Evolutionary conservation across 768 basidiomycete genomes (phyloP).

Genomic region (Roridomyces roridus): DNA sequence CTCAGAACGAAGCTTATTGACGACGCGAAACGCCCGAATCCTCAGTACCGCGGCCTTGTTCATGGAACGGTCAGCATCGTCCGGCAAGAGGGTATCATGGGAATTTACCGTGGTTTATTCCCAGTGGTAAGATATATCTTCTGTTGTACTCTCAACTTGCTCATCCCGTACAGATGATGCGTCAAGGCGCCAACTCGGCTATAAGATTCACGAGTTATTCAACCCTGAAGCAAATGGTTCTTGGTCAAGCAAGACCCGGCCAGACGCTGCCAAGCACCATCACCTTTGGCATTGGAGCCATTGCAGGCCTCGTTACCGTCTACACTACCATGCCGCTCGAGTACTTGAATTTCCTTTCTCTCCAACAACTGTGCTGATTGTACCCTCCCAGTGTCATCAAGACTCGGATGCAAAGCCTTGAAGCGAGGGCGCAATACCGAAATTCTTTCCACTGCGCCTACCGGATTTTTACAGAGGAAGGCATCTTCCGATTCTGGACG

Average conservation of each 20-base stretch:
- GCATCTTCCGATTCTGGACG: slow-evolving; percentile 92
- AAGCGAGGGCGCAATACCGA: slow-evolving; percentile 81
- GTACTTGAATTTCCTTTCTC: slow-evolving; percentile 43
- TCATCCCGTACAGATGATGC: slow-evolving; percentile 74
- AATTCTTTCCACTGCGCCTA: slow-evolving; percentile 98
- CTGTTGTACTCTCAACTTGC: neutral
- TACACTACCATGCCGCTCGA: slow-evolving; percentile 89
- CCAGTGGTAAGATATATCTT: slow-evolving; percentile 76
- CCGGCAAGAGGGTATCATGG: slow-evolving; percentile 81
- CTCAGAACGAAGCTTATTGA: slow-evolving; percentile 95
- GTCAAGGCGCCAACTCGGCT: slow-evolving; percentile 97
- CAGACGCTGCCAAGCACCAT: slow-evolving; percentile 85
- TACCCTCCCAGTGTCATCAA: slow-evolving; percentile 83
- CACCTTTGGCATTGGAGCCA: slow-evolving; percentile 93
- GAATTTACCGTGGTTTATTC: slow-evolving; percentile 90
- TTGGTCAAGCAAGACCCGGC: slow-evolving; percentile 82
- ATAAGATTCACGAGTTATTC: slow-evolving; percentile 95
- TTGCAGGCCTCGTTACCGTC: slow-evolving; percentile 94
- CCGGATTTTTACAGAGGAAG: slow-evolving; percentile 93
- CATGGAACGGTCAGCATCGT: slow-evolving; percentile 87
- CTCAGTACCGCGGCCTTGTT: slow-evolving; percentile 84
- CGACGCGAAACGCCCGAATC: slow-evolving; percentile 84
- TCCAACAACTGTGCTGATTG: neutral
- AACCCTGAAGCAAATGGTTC: slow-evolving; percentile 92
- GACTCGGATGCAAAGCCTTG: slow-evolving; percentile 96